Base-by-base conservation (phyloP, 2,329 filamentous ascomycete genomes). In the Colletotrichum caudatum region DNA sequence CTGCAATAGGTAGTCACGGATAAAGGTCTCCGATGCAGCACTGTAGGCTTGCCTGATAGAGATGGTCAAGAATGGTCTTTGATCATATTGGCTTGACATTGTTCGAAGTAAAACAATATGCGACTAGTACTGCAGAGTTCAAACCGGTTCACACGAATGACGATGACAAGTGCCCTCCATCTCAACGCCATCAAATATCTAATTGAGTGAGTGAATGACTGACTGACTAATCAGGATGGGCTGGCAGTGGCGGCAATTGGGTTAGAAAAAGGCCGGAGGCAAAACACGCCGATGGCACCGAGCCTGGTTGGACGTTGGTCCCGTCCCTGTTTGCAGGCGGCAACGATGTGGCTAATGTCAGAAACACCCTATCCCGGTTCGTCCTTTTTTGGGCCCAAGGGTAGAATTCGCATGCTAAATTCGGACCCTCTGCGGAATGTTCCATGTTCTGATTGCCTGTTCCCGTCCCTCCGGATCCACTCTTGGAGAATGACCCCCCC, bases 321-420 rank as follows among this genome's bases (percentile, higher is more conserved):
- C 56, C 48, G 65, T 62, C 44, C 35, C 54, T 29, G 46, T 54
- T 54, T 53, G 26, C 50, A 54, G 60, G 35, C 61, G 60, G 53
- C 60, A 64, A 54, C 18, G 16, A 65, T 56, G 67, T 56, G 67
- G 67, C 67, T 69, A 56, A 69, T 69, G 56, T 69, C 67, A 69
- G 56, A 69, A 66, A 39, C 37, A 35, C 20, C 65, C 66, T 46
- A 46, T 46, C 18, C 61, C 54, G 44, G 66, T 60, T 44, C 60
- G 46, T 35, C 61, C 12, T 41, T 29, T 46, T 60, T 37, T 41
- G 35, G n/a, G 14, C 16, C 39, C n/a, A n/a, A 5, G 50, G 9
- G 37, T 69, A 61, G 66, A 65, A 65, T 65, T 35, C 37, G 63
- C 18, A 29, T 65, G 56, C 62, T 70, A 70, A 66, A 60, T 56